Evolutionary conservation across 768 basidiomycete species (phyloP), one percentile per base, ranked within the genome.

Genomic region (Boletus subcaerulescens): DNA sequence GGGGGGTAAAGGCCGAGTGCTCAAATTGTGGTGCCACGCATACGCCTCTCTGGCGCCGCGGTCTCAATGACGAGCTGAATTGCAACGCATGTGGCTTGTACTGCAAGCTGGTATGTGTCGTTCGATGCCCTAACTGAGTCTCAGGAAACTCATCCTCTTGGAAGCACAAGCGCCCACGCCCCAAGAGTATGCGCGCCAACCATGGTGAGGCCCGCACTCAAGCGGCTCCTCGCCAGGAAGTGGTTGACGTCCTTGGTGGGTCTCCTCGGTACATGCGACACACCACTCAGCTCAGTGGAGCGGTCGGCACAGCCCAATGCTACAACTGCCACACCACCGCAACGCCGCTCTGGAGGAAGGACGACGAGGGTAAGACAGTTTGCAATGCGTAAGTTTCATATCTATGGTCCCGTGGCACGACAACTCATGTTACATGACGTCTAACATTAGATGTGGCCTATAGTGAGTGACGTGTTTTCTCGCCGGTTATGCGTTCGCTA

Each of bases 241-340:
- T 84, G 49, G 80, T 84, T 58, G 89, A 91, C 70, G 82, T 88
- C 61, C 84, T 85, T 69, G 83, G 86, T 85, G 71, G 68, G 80
- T 76, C 70, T 61, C 64, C 59, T 58, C 60, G 64, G 60, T 60
- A 60, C 65, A 63, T 68, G 61, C 64, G 60, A 59, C 53, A 66
- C 62, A 59, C 58, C 52, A 60, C 60, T 50, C 61, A 67, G 60
- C 64, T 69, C 61, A 70, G 63, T 40, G 63, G 67, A 43, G 56
- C 56, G 61, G 60, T 59, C 51, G 69, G 71, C 45, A 58, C 77
- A 79, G 91, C 90, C 3, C 89, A 91, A 76, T 93, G 91, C 74
- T 91, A 86, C 73, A 93, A 92, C 65, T 93, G 91, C 74, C 87
- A 91, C 65, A 93, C 91, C 22, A 92, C 89, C 3, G 89, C 90